phyloP scores from a whole-genome alignment of 441 rosid genomes.

The Adansonia madagascariensis region DNA sequence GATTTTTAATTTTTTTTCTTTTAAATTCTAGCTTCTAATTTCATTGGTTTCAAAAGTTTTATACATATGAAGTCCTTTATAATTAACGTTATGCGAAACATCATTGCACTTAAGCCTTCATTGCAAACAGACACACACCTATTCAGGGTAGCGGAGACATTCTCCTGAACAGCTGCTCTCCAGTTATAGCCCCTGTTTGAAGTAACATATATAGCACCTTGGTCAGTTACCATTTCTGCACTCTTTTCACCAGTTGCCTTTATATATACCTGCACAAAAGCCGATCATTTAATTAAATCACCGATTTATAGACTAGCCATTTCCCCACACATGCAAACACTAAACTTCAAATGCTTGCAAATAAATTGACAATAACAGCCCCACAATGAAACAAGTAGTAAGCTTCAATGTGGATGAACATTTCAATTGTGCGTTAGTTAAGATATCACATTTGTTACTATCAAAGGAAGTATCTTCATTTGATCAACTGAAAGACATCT shows the following conservation, averaged over 20 bases:
- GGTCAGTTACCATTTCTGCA: conserved; percentile 94
- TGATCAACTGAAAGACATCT: too few species aligned
- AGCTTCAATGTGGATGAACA: too few species aligned
- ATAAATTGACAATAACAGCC: neutral
- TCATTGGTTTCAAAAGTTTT: neutral
- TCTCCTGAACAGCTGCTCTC: conserved; percentile 95
- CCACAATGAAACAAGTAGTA: too few species aligned
- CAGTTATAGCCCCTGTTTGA: conserved; percentile 89
- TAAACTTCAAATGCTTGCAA: neutral
- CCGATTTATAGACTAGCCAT: neutral
- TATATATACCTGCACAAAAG: conserved; percentile 67
- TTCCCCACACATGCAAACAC: neutral
- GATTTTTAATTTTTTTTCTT: neutral
- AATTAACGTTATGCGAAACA: conserved; percentile 9
- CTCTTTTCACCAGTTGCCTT: conserved; percentile 91
- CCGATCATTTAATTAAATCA: conserved; percentile 18
- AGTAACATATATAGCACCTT: conserved; percentile 93
- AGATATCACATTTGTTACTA: too few species aligned
- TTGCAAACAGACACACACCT: conserved; percentile 45
- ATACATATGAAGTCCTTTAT: neutral
- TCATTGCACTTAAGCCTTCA: conserved; percentile 4
- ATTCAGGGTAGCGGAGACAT: conserved; percentile 94
- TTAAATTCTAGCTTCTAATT: neutral
- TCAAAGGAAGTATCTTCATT: too few species aligned
- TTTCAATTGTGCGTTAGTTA: too few species aligned